Base-by-base conservation (phyloP, 2,329 filamentous ascomycete genomes). In the Magnaporthiopsis incrustans region DNA sequence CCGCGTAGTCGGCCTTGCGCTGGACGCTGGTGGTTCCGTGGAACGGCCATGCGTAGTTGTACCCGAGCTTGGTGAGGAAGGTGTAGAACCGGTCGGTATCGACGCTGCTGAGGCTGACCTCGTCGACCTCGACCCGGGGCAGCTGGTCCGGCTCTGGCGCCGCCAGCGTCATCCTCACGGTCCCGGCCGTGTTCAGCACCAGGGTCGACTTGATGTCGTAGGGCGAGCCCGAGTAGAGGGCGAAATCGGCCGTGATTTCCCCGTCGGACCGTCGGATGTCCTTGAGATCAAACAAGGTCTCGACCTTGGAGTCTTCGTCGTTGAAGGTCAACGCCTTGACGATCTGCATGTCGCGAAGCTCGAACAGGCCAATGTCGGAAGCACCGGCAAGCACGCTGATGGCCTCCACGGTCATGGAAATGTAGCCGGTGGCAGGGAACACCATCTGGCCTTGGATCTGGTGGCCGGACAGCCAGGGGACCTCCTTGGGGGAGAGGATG, bases 391-490 rank as follows among this genome's bases (percentile, higher is more conserved):
- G 33, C 33, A 35, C 6, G 33, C 33, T 14, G 35, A 27, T 30
- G n/a, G 64, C 64, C 25, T 65, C 64, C 25, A 63, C 18, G 35
- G 60, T 44, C 60, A 62, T 62, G 11, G 26, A 38, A 8, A 62
- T 27, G 27, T 53, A 62, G 22, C 26, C 64, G 4, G 64, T 38
- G 14, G 33, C 44, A 25, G 79, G 79, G 50, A 79, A 79, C 0
- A 81, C 69, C 18, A 73, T 68, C 18, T 76, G 67, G 0, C 70
- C 69, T 22, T 75, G 70, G n/a, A 72, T 26, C 14, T 67, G 64
- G 38, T 82, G 78, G 10, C 77, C 73, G 1, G 66, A 53, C 1
- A 81, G 66, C 80, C 79, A 82, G 0, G 71, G 67, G 0, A 74
- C 62, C 33, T 75, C 71, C 0, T 61, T 57, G 0, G 67, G 64